Conservation (phyloP, 495 filamentous ascomycete species). For the Bacidia gigantensis region DNA sequence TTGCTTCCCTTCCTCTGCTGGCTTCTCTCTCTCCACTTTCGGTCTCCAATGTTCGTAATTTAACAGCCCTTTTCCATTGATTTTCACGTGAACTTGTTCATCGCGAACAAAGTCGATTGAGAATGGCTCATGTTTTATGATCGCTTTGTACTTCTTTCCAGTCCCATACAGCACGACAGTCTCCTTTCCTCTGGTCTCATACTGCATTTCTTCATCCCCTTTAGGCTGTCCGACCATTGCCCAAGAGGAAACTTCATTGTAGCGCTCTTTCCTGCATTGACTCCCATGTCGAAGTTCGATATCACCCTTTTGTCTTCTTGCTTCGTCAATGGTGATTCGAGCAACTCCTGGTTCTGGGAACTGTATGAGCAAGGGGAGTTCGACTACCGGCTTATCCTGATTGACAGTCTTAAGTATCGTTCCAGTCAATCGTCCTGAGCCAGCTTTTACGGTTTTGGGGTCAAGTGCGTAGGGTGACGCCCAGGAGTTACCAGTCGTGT, state of each 20-base stretch:
- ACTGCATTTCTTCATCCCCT: constrained; percentile 49
- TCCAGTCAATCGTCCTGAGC: constrained; percentile 66
- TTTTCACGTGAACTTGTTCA: constrained; percentile 64
- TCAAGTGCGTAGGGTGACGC: constrained; percentile 68
- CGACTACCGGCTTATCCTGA: constrained; percentile 48
- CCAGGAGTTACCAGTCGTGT: constrained; percentile 52
- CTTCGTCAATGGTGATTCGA: constrained; percentile 79
- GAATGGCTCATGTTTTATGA: constrained; percentile 74
- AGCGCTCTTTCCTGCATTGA: constrained; percentile 75
- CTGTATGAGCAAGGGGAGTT: constrained; percentile 69
- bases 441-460: constrained; percentile 54
- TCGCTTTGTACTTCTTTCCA: constrained; percentile 56
- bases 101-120: constrained; percentile 72
- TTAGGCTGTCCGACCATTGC: constrained; percentile 67
- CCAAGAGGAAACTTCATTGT: constrained; percentile 83
- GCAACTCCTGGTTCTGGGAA: constrained; percentile 82
- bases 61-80: constrained; percentile 76
- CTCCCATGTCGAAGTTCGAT: constrained; percentile 79
- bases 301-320: constrained; percentile 73
- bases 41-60: constrained; percentile 94
- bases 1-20: constrained; percentile 34
- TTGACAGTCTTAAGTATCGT: constrained; percentile 61
- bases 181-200: constrained; percentile 41
- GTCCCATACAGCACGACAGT: constrained; percentile 76
- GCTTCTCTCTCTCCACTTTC: constrained; percentile 57